Evolutionary conservation across 139 green algal species (phyloP), one percentile per base, ranked within the genome.

Genomic region (Mychonastes homosphaera): DNA sequence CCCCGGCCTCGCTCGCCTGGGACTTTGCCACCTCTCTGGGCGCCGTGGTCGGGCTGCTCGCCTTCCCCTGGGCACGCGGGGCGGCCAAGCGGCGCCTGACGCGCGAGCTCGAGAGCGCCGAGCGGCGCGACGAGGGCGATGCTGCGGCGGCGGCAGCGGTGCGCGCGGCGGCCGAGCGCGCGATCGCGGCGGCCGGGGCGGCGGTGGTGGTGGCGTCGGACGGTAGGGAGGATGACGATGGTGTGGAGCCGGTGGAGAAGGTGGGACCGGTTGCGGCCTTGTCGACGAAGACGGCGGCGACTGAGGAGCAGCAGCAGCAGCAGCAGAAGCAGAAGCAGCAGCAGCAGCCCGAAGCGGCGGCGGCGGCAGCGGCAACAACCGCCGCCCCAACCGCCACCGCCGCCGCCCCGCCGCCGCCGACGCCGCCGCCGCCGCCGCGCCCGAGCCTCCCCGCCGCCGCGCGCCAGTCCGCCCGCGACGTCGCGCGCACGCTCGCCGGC

Each of bases 1-100:
- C n/a, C 9, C 52, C 62, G 10, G 57, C 50, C 28, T 46, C 56
- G 58, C 47, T 58, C 47, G 57, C 57, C 28, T 33, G 56, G 18
- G 34, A 46, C 19, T 47, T 47, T 2, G 58, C 34, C 18, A 34
- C 39, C 9, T 53, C 29, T 8, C 50, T 57, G 50, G 43, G 9
- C 13, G 28, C 50, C 6, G 32, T 57, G 4, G 34, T 35, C 34
- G 34, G 13, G 52, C 32, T 41, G 27, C 6, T 41, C 13, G 50
- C 29, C 35, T 9, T 49, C 35, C 34, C 29, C 5, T 41, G 57
- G 8, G 19, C 51, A 0, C 16, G 30, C 29, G 61, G 61, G 61
- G 41, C 5, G 10, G 61, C 61, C 4, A 54, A 67, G 36, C 39
- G 57, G 40, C 18, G 52, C 40, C 41, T 67, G 29, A 27, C 50